Evolutionary conservation across 768 basidiomycete species (phyloP), one percentile per base, ranked within the genome.

Genomic region (Russula foetens): DNA sequence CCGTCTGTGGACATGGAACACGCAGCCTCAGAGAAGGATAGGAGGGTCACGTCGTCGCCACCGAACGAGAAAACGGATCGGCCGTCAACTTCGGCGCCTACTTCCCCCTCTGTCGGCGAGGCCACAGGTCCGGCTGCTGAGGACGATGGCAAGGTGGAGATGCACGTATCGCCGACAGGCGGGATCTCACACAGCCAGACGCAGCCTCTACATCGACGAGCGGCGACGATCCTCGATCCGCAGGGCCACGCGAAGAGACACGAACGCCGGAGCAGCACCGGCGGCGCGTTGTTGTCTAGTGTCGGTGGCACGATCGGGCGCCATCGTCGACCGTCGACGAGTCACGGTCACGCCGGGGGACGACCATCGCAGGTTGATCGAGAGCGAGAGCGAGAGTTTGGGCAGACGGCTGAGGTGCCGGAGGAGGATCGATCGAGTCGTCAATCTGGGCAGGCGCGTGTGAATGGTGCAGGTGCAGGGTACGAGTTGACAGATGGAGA

Each of bases 141-240:
- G 1, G 48, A 26, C 3, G 29, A 28, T 8, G 26, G n/a, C 26
- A 11, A 38, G 0, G 49, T 58, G 24, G 61, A 58, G 45, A 47
- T 68, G 44, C 33, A 53, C 12, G 33, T 56, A 2, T 51, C 70
- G 9, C 63, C 71, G 0, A 53, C 63, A 1, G 73, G 67, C 26
- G 65, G 70, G 29, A 69, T 76, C 35, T 62, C 75, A 26, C 72
- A 74, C 47, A 76, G 72, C 60, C 74, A 75, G 64, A 83, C 82
- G 60, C 84, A 85, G 69, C 84, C 84, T 0, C 67, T 77, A 0
- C 90, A 90, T 71, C 80, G 90, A 23, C 78, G 90, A 6, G 89
- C 89, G 4, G 88, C 89, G 59, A 90, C 90, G 17, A 78, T 91
- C 39, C 69, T 91, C 35, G 90, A 92, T 70, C 81, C 88, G 0